phyloP scores from a whole-genome alignment of 768 basidiomycete species.

The Suillus luteus region DNA sequence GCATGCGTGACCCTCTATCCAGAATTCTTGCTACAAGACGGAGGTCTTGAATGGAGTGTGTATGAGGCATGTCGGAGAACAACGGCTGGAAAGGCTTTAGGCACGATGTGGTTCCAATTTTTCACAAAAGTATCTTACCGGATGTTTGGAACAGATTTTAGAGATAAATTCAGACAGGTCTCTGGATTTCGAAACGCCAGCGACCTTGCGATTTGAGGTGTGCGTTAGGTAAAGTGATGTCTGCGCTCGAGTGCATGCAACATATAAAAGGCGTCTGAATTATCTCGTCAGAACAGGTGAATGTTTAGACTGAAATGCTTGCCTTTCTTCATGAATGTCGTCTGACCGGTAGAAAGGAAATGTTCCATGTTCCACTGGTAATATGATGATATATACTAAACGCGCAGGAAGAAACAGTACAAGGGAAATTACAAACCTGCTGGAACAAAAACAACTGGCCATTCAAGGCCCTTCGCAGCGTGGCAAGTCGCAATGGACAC shows the following conservation, averaged over 20 bases:
- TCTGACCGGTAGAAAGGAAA: constrained; percentile 78
- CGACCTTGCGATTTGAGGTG: constrained; percentile 49
- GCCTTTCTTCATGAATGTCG: constrained; percentile 84
- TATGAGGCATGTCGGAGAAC: constrained; percentile 49
- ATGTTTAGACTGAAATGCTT: constrained; percentile 15
- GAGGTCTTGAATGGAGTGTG: constrained; percentile 45
- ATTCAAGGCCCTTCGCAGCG: constrained; percentile 89
- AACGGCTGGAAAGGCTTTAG: constrained; percentile 27
- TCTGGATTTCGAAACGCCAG: constrained; percentile 54
- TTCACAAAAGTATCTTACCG: constrained; percentile 39
- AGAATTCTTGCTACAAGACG: constrained; percentile 57
- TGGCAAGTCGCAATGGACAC: constrained; percentile 87
- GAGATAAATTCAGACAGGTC: constrained; percentile 61
- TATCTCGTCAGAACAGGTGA: background rate
- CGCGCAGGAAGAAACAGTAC: background rate
- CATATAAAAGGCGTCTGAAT: constrained; percentile 77
- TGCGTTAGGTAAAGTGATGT: constrained; percentile 62
- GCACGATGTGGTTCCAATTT: constrained; percentile 2
- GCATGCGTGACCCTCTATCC: constrained; percentile 36
- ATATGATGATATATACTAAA: background rate
- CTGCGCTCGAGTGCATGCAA: constrained; percentile 87
- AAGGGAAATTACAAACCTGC: constrained; percentile 45
- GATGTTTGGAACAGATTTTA: constrained; percentile 40
- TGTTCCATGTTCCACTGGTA: constrained; percentile 65
- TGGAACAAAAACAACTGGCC: constrained; percentile 86